Base-by-base conservation (phyloP, 208 protist species). In the Porcisia deanei region DNA sequence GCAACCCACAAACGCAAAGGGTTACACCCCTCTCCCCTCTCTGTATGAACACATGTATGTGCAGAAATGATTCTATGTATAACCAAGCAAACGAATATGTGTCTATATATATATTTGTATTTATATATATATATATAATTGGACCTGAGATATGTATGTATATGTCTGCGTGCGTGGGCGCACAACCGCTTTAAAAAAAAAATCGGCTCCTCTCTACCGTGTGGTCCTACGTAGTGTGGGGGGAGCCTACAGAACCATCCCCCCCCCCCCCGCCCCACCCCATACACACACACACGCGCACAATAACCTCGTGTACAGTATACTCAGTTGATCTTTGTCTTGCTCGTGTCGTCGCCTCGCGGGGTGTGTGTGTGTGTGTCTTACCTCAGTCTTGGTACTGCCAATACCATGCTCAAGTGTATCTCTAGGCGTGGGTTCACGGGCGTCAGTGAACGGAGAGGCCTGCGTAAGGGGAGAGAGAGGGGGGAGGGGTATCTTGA, bases 301-400 rank as follows among this genome's bases (percentile, higher is more conserved):
- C 61, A 47, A 41, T 49, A 22, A 66, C 39, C n/a, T 66, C 12
- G 43, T 43, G 61, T 66, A 66, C 61, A 66, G n/a, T 18, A 16
- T 7, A 66, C 61, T 66, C 20, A 5, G 20, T 18, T 47, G 9
- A 8, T 58, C 54, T 25, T 66, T 64, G 2, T 6, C 34, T 64
- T 64, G 34, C 22, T 64, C 6, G 12, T 37, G 59, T 39, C 16
- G 61, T 66, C 39, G 61, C 22, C 20, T 66, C 34, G 10, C 34
- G 9, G 59, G 1, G 59, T 64, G 25, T 64, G 25, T 30, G 37
- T 66, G 7, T 30, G 7, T 30, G 5, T 30, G 7, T 30, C 20
- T 60, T 30, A 7, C 20, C 16, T 5, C 57, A 22, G 16, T 10
- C 57, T 6, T 60, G 16, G 22, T n/a, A 5, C 8, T 52, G 5